Base-by-base conservation (phyloP, 2,329 filamentous ascomycete genomes). In the Paraphoma chrysanthemicola region DNA sequence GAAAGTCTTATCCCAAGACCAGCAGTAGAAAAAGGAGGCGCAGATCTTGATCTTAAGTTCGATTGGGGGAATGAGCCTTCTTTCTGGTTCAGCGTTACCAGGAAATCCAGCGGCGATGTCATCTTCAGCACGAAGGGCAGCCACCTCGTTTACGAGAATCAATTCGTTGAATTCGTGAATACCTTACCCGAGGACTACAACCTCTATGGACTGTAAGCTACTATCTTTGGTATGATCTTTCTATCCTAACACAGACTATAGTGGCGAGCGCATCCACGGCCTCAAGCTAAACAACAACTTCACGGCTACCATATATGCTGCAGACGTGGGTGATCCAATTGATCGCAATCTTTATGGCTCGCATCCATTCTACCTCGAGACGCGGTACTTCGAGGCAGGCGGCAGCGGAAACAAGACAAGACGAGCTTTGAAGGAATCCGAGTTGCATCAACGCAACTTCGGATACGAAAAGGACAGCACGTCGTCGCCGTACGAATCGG, bases 301-400 rank as follows among this genome's bases (percentile, higher is more conserved):
- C 51, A 92, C 89, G 1, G 83, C 89, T 5, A 90, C 87, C 5
- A 82, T 88, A 51, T 92, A 86, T 62, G 86, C 87, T 30, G 88
- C 88, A 14, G 90, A 93, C 74, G 83, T 83, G 30, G 89, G 85
- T 7, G 88, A 90, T 66, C 83, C 84, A 6, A 84, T 88, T 39
- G 87, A 87, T 57, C 60, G 67, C 11, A 93, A 93, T 65, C 80
- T 93, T 6, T 95, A 95, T 66, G 90, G 91, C 6, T 84, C 81
- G 41, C 91, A 95, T 64, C 89, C 91, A 0, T 87, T 93, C 68
- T 95, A 94, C 70, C 79, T 93, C 4, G 91, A 94, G 60, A 93
- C 90, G 1, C 83, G 90, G 54, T 94, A 93, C 76, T 92, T 88
- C 65, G 82, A 88, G 60, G 44, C 51, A 18, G 44, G 23, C 28